Evolutionary conservation across 805 yeast genomes (phyloP), one percentile per base, ranked within the genome.

Genomic region (Yamadazyma takamatsuzukensis): DNA sequence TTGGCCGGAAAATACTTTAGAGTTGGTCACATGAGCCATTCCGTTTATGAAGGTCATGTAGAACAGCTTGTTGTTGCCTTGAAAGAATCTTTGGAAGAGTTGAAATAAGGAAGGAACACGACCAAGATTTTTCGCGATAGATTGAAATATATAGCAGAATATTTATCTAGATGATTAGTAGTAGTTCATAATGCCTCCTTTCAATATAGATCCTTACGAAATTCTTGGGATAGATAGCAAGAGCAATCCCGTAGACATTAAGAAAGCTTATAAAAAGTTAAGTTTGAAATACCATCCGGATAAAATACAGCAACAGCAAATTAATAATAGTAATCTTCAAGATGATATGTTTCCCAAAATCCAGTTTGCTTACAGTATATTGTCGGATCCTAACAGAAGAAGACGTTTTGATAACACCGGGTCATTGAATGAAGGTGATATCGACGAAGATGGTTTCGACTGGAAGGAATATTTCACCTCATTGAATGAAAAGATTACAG

Each of bases 21-120:
- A 61, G 79, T 89, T 39, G 97, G 97, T 21, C 97, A 89, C 64
- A 90, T 90, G 97, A 96, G 97, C 42, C 80, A 78, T 38, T 73
- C 88, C 29, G 59, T 66, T n/a, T 60, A 61, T 39, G 62, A 54
- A 33, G 71, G 68, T 28, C 71, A 66, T 37, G 53, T 66, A 18
- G 65, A 58, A 29, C 36, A 49, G 41, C 52, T 65, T 28, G 37
- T 54, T 15, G 46, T 38, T 11, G 66, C 70, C 12, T 56, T 66
- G 34, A 43, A 50, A 39, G 68, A 64, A 29, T 35, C 59, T 7
- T 43, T 54, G 23, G 15, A 37, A 5, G 61, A 54, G 39, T 48
- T 56, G 22, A 36, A 38, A 8, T 36, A 36, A 22, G 15, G 15
- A 12, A 25, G 15, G 21, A 8, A 19, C 10, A n/a, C n/a, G n/a